These are phyloP conservation scores for Clavispora carvajalis DNA, from an alignment of 805 yeast genomes.

Conservation along the genomic window DNA sequence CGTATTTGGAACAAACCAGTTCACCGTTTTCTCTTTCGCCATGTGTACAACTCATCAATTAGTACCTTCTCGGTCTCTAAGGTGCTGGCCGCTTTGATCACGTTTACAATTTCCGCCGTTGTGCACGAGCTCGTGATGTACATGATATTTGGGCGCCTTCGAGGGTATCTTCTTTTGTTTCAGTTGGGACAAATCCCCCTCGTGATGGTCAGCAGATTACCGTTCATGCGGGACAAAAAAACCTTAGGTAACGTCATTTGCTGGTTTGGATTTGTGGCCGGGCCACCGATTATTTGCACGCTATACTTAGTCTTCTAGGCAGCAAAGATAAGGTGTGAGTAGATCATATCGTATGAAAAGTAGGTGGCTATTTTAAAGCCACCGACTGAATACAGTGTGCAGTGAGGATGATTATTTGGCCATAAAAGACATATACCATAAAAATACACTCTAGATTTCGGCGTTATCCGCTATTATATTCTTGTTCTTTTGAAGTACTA, in stretches of 20 bases:
- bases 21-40: constrained; percentile 81
- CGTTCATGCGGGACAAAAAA: constrained; percentile 48
- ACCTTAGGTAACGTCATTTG: constrained; percentile 75
- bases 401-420: too few relatives aligned
- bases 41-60: constrained; percentile 88
- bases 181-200: constrained; percentile 90
- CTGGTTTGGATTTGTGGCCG: constrained; percentile 88
- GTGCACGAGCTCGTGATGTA: constrained; percentile 93
- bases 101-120: constrained; percentile 73
- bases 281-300: constrained; percentile 85
- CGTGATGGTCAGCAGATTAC: constrained; percentile 56
- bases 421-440: too few relatives aligned
- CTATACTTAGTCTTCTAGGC: constrained; percentile 54
- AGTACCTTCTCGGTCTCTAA: constrained; percentile 67
- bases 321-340: too few relatives aligned
- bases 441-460: too few relatives aligned
- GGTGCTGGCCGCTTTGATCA: constrained; percentile 64
- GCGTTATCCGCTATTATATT: too few relatives aligned
- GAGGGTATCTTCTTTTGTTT: constrained; percentile 74
- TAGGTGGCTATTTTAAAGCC: too few relatives aligned
- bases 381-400: too few relatives aligned
- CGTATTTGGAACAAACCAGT: constrained; percentile 95
- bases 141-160: constrained; percentile 68
- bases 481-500: too few relatives aligned
- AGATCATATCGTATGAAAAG: too few relatives aligned